These are phyloP conservation scores for Mycena floridula DNA, from an alignment of 768 basidiomycete species.

Conservation along the genomic window DNA sequence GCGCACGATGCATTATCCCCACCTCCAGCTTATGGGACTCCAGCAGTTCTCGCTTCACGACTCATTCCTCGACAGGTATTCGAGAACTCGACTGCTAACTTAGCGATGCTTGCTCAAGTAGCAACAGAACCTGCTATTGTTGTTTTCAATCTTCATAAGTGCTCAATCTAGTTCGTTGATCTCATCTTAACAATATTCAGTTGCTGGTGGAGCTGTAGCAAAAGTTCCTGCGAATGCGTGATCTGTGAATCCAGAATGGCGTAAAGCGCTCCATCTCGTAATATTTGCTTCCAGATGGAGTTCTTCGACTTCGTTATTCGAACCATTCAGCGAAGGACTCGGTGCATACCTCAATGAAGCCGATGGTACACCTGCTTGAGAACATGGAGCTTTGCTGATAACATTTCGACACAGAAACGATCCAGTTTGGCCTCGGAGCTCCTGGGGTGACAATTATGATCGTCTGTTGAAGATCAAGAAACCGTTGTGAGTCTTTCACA, in stretches of 20 bases:
- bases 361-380: too few species aligned
- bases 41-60: constrained; percentile 2
- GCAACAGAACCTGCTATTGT: constrained; percentile 2
- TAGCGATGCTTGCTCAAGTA: constrained; percentile 2
- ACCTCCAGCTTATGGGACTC: background rate
- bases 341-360: constrained; percentile 8
- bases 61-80: constrained; percentile 7
- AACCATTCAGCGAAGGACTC: constrained; percentile 5
- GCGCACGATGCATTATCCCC: background rate
- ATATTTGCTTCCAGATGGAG: constrained; percentile 3
- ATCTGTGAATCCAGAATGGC: constrained; percentile 9
- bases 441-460: constrained; percentile 8
- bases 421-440: constrained; percentile 6
- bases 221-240: constrained; percentile 1
- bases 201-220: constrained; percentile 5
- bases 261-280: constrained; percentile 4
- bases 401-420: too few species aligned
- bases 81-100: constrained; percentile 3
- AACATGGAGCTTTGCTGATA: too few species aligned
- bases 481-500: constrained; percentile 1
- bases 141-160: background rate
- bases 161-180: background rate
- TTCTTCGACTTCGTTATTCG: constrained; percentile 5
- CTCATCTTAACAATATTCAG: background rate
- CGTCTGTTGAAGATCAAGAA: constrained; percentile 6